Evolutionary conservation across 2,329 filamentous ascomycete species (phyloP).

Genomic region (Colletotrichum chrysophilum): DNA sequence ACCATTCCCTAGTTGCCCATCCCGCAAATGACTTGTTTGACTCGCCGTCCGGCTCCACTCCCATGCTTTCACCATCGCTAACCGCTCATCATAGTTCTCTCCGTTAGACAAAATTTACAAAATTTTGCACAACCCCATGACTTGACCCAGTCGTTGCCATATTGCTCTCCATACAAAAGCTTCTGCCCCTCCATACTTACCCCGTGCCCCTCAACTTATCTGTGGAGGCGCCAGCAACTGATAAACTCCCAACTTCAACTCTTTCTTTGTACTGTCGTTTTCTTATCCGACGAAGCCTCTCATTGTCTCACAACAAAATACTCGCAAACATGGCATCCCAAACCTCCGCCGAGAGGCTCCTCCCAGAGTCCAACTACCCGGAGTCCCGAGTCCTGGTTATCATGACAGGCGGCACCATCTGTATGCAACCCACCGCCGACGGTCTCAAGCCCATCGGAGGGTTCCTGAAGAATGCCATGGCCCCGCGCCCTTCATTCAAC

Average conservation of each 20-base stretch:
- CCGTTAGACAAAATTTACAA: constrained; percentile 19
- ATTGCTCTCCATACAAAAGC: constrained; percentile 15
- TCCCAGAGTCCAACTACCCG: constrained; percentile 45
- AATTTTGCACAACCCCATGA: constrained; percentile 18
- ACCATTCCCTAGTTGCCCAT: background rate
- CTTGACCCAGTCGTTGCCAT: constrained; percentile 6
- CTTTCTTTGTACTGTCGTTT: background rate
- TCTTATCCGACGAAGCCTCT: background rate
- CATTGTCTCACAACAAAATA: background rate
- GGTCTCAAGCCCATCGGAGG: constrained; percentile 82
- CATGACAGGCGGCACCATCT: constrained; percentile 90
- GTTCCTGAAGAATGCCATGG: constrained; percentile 84
- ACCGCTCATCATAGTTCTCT: constrained; percentile 10
- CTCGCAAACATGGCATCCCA: constrained; percentile 6
- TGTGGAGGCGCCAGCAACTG: constrained; percentile 2
- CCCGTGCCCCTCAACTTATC: constrained; percentile 17
- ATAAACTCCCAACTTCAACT: constrained; percentile 5
- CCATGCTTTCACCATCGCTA: constrained; percentile 19
- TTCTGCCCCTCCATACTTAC: constrained; percentile 11
- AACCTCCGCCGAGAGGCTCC: constrained; percentile 1
- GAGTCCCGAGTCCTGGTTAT: constrained; percentile 88
- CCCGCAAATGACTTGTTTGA: constrained; percentile 15
- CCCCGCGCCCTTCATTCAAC: constrained; percentile 84
- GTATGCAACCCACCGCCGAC: constrained; percentile 83
- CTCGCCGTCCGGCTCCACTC: constrained; percentile 20